Base-by-base conservation (phyloP, 306 rosid species). In the Ammopiptanthus mongolicus region DNA sequence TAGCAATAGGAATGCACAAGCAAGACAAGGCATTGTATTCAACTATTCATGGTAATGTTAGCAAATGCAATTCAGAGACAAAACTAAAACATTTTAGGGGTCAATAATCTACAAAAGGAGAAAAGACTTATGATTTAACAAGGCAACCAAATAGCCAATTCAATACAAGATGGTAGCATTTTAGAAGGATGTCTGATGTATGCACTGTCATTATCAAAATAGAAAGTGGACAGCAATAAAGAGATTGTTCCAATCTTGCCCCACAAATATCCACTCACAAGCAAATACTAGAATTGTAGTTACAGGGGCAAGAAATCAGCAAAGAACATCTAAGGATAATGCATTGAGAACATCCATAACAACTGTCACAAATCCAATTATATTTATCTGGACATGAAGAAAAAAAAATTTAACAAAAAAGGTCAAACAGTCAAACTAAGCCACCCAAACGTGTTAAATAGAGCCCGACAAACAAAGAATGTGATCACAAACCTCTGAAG, bases 401-500 rank as follows among this genome's bases (percentile, higher is more conserved):
- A 34, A 51, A 42, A 9, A 15, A 36, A 8, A 36, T 2, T 10
- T 22, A 51, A 68, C 17, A 52, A 22, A 52, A 61, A 9, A 6
- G 18, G 21, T 28, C 9, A 18, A 34, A 44, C 48, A 22, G 21
- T 28, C 9, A 18, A 34, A 44, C 48, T 57, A 59, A 65, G 53
- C 47, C 60, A 71, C 34, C 50, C 66, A 65, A 78, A 70, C 25
- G 19, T 7, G 34, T 44, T 41, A 29, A 69, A 36, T 19, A 51
- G 37, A 11, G 70, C 18, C 60, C 64, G 29, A 19, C 47, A 48
- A 55, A 62, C 36, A 59, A 34, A 34, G 62, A 68, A 65, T 33
- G 53, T 6, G 64, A 59, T 51, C 42, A 64, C 89, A 79, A 14
- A 94, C 98, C 98, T 91, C 98, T 13, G 86, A 75, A 74, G 55